These are phyloP conservation scores for Microsporum ferrugineum DNA, from an alignment of 2,329 filamentous ascomycete genomes.

Conservation along the genomic window DNA sequence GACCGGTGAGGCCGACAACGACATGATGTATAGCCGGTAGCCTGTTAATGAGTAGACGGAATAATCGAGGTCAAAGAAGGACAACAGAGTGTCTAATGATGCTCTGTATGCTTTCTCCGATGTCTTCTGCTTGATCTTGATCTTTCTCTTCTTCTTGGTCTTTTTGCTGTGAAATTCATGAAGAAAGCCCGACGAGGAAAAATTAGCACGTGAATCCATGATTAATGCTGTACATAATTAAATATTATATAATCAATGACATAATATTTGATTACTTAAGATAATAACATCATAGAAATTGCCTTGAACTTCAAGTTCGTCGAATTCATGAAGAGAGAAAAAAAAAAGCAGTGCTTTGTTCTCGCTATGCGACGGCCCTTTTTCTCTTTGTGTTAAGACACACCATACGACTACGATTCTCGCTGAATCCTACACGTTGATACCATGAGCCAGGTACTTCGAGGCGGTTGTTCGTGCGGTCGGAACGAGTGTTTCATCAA, in stretches of 20 bases:
- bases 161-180: not conserved
- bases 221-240: not conserved
- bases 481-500: slow-evolving; percentile 70
- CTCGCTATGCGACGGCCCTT: not conserved
- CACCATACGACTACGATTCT: not conserved
- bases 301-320: not conserved
- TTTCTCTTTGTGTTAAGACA: not conserved
- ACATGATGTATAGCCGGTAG: not conserved
- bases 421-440: not conserved
- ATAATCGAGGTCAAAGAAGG: too few relatives aligned
- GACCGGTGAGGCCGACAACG: not conserved
- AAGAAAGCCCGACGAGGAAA: not conserved
- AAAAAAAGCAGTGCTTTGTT: not conserved
- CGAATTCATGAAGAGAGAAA: not conserved
- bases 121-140: not conserved
- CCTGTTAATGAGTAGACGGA: not conserved
- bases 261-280: not conserved
- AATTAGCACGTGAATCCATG: not conserved
- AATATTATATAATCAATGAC: not conserved
- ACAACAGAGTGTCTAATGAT: not conserved
- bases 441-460: slow-evolving; percentile 12
- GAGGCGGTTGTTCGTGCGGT: slow-evolving; percentile 59
- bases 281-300: not conserved
- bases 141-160: not conserved
- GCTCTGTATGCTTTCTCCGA: not conserved